Evolutionary conservation across 176 grass and related monocot genomes (phyloP).

Genomic region (Canna indica): DNA sequence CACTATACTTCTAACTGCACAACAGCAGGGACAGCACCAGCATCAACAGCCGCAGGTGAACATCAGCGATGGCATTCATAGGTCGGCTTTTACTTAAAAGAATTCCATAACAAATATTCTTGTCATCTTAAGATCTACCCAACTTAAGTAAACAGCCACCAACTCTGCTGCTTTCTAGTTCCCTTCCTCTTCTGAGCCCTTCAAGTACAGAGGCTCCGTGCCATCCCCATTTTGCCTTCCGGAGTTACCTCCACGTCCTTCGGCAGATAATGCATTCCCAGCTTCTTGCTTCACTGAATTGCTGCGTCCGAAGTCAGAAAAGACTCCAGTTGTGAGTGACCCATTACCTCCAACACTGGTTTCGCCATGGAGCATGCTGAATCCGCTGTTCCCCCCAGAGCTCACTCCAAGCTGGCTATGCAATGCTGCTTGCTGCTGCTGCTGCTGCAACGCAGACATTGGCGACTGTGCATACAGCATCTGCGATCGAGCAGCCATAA

Average conservation of each 20-base stretch:
- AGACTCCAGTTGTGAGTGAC: constrained; percentile 37
- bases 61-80: not conserved
- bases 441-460: constrained; percentile 58
- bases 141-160: not conserved
- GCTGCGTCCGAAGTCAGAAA: constrained; percentile 51
- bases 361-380: constrained; percentile 83
- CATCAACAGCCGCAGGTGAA: not conserved
- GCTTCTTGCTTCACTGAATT: constrained; percentile 36
- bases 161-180: not conserved
- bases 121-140: too few species aligned
- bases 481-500: constrained; percentile 70
- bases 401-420: constrained; percentile 56
- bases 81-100: not conserved
- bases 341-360: constrained; percentile 51
- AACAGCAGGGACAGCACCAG: not conserved
- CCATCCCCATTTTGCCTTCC: constrained; percentile 50
- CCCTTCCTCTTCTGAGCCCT: constrained; percentile 74
- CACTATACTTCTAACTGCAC: not conserved
- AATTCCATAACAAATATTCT: not conserved
- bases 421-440: constrained; percentile 29
- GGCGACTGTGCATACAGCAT: constrained; percentile 71
- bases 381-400: constrained; percentile 52
- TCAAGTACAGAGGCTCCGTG: constrained; percentile 49
- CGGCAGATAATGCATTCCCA: constrained; percentile 38
- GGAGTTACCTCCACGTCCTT: constrained; percentile 40